Evolutionary conservation across 2,329 filamentous ascomycete genomes (phyloP), one percentile per base, ranked within the genome.

Genomic region (Exserohilum turcica): DNA sequence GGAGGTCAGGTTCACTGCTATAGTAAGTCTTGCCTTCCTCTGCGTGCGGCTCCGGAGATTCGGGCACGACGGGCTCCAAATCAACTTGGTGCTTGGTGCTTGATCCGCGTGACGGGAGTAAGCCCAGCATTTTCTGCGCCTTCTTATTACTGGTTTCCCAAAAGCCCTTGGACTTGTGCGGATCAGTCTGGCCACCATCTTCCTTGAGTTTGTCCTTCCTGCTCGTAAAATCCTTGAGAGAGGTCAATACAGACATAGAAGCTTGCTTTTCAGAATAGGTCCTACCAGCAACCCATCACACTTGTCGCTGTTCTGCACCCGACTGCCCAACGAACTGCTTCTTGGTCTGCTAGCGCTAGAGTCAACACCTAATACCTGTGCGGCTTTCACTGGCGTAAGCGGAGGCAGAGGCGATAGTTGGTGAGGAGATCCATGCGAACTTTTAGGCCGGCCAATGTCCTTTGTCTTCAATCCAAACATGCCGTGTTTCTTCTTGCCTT

Each of bases 331-430:
- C 19, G 43, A 48, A 12, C 16, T 19, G n/a, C 43, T 48, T 9
- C 49, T 40, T 21, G 35, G 15, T 31, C 52, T 54, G 12, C 5
- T 29, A 28, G 24, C 15, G 24, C 44, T 50, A 19, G 45, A 0
- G 6, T 55, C 43, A 8, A 66, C 21, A 28, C 65, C 65, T 6
- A 68, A 59, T 7, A 68, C 43, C 42, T 60, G 55, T 3, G 59
- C 59, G 16, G 61, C 66, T 43, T 68, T 67, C 39, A 44, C 52
- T 21, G 66, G 64, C 9, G 64, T 68, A 9, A 44, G 29, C 6
- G 57, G 54, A 13, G 63, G 63, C 10, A 68, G 35, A 9, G 63
- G 60, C 2, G 62, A 60, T 46, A 9, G 47, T 12, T 45, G 33
- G 10, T 35, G 45, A 19, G 48, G 32, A 19, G 47, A 40, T 16